Base-by-base conservation (phyloP, 2,329 filamentous ascomycete genomes). In the Fusarium clavum region DNA sequence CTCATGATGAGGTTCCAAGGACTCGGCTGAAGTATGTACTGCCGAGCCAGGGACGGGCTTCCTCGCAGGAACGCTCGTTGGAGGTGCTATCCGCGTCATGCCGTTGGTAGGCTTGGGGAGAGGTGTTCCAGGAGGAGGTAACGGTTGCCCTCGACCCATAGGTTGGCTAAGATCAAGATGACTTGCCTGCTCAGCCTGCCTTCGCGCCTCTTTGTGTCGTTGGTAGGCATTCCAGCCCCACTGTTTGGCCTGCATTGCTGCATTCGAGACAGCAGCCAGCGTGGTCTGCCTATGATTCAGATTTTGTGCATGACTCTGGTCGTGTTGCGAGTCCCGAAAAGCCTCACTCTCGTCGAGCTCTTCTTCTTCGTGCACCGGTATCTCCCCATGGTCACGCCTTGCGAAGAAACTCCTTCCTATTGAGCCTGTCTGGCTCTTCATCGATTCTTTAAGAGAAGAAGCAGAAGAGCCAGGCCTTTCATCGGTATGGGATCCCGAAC, bases 121-220 rank as follows among this genome's bases (percentile, higher is more conserved):
- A 6, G 94, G 94, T 46, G 87, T 90, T 4, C 94, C 94, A 4
- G 92, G 92, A 11, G 94, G 93, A 48, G 93, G 94, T 20, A 97
- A 83, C 2, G 94, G 94, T 72, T 92, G 91, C 0, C 94, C 94
- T 41, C 94, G 87, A 2, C 94, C 94, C 83, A 97, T 94, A 3
- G 94, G 94, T 73, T 93, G 88, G 69, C 78, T 81, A 63, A 87
- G 70, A 80, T 88, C 78, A 65, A 88, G 77, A 11, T 77, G 77
- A 25, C 61, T 74, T 25, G 69, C 62, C 20, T 76, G 75, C 6
- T 81, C 79, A 16, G 73, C 74, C 25, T 76, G 75, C 55, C 77
- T 79, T 48, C 78, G 80, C 29, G 76, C 77, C 46, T 86, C 83
- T 46, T 83, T 84, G 61, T 84, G 82, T 60, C 84, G 80, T 67